A percentile compares a stretch with the other conserved stretches of the same genome.
Conservation (phyloP, 441 rosid species). For the Gossypium aridum region DNA sequence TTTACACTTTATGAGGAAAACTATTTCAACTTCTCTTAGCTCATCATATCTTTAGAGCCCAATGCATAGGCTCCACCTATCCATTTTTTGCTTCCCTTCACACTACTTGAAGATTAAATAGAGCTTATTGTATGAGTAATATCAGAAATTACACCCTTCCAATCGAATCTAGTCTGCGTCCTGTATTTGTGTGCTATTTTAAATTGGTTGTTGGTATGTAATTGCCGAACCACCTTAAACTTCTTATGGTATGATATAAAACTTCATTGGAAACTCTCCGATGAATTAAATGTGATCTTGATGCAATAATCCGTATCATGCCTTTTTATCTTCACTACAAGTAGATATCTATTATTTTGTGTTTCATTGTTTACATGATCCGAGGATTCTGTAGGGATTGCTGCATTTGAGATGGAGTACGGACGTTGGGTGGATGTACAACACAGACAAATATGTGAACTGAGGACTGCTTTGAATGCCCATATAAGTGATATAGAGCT, state of each 20-base stretch:
- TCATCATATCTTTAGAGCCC: too few relatives aligned
- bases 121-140: too few relatives aligned
- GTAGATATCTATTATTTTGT: neutral
- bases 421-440: conserved; percentile 63
- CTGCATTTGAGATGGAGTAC: conserved; percentile 64
- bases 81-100: too few relatives aligned
- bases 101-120: too few relatives aligned
- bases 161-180: too few relatives aligned
- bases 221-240: neutral
- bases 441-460: conserved; percentile 37
- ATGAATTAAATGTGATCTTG: neutral
- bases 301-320: neutral
- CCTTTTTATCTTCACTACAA: conserved; percentile 6
- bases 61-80: too few relatives aligned
- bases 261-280: neutral
- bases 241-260: neutral
- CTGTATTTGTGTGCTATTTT: neutral
- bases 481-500: conserved; percentile 46
- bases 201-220: neutral
- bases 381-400: conserved; percentile 32
- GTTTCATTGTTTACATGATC: neutral
- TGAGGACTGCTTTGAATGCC: conserved; percentile 41
- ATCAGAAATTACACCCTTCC: too few relatives aligned
- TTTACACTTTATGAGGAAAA: too few relatives aligned
- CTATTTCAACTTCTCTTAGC: too few relatives aligned